Percentiles rank a stretch among this genome's conserved stretches.
These are phyloP conservation scores for Parathielavia appendiculata DNA, from an alignment of 495 filamentous ascomycete genomes.

Conservation along the genomic window DNA sequence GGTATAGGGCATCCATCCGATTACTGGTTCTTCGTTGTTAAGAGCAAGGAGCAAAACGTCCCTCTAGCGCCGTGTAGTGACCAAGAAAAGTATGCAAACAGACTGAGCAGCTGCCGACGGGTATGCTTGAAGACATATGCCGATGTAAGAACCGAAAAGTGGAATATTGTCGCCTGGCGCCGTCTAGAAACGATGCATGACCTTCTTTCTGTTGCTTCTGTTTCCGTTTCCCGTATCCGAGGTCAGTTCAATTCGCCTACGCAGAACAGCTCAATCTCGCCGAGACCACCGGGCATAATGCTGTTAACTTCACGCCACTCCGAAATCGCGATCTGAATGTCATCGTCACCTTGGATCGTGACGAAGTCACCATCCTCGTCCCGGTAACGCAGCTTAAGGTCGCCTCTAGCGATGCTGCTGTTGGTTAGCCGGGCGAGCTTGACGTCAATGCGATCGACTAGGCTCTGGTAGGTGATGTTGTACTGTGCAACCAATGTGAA, in stretches of 20 bases:
- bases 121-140: slow-evolving; percentile 2
- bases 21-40: background rate
- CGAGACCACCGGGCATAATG: slow-evolving; percentile 61
- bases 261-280: slow-evolving; percentile 78
- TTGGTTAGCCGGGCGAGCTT: slow-evolving; percentile 81
- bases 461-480: slow-evolving; percentile 85
- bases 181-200: background rate
- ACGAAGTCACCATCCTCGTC: slow-evolving; percentile 93
- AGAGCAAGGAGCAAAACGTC: background rate
- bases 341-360: slow-evolving; percentile 88
- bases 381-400: slow-evolving; percentile 76
- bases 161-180: background rate
- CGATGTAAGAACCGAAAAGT: slow-evolving; percentile 6
- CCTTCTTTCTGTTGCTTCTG: background rate
- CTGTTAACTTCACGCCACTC: slow-evolving; percentile 79
- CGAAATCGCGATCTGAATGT: slow-evolving; percentile 88
- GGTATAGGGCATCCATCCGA: slow-evolving; percentile 5
- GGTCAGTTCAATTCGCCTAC: slow-evolving; percentile 33
- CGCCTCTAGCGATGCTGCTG: slow-evolving; percentile 70
- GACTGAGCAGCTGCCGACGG: slow-evolving; percentile 1
- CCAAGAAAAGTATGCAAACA: background rate
- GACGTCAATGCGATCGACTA: slow-evolving; percentile 94
- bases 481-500: slow-evolving; percentile 88
- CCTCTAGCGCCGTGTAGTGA: slow-evolving; percentile 12
- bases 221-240: background rate